phyloP scores from a whole-genome alignment of 257 asterid species.

The Forsythia suspensa region DNA sequence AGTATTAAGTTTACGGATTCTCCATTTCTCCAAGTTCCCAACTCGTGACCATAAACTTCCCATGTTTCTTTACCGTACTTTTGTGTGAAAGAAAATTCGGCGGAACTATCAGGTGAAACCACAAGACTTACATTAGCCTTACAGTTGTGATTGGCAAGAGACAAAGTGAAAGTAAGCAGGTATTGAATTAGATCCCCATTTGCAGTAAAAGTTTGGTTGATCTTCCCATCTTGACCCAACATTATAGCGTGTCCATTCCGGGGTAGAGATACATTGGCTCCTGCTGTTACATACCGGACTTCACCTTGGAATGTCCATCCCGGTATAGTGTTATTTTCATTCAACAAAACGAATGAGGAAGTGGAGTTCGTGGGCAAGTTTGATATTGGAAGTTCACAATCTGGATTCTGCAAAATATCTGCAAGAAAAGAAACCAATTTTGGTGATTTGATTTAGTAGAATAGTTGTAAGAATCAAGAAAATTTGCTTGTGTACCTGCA shows the following conservation, averaged over 20 bases:
- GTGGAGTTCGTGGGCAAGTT: slow-evolving; percentile 39
- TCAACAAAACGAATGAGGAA: slow-evolving; percentile 30
- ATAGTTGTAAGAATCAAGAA: background rate
- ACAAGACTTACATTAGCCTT: slow-evolving; percentile 51
- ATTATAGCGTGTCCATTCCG: slow-evolving; percentile 46
- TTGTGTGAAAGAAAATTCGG: slow-evolving; percentile 32
- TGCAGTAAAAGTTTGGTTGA: slow-evolving; percentile 53
- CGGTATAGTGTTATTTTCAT: slow-evolving; percentile 45
- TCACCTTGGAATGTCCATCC: slow-evolving; percentile 62
- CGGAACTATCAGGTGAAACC: slow-evolving; percentile 54
- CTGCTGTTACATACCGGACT: slow-evolving; percentile 40
- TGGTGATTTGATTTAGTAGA: background rate
- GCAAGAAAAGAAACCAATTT: slow-evolving; percentile 10
- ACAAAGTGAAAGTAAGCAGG: slow-evolving; percentile 50
- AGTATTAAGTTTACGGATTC: slow-evolving; percentile 50
- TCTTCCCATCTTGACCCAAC: slow-evolving; percentile 51
- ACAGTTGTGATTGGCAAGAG: slow-evolving; percentile 41
- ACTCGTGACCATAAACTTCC: slow-evolving; percentile 51
- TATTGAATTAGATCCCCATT: slow-evolving; percentile 31
- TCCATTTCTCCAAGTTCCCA: slow-evolving; percentile 59
- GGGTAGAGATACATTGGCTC: slow-evolving; percentile 27
- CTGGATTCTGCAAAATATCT: slow-evolving; percentile 57
- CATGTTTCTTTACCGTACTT: slow-evolving; percentile 38
- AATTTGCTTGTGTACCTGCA: slow-evolving; percentile 30
- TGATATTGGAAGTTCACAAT: slow-evolving; percentile 55